Evolutionary conservation across 1,284 basidiomycete species (phyloP), one percentile per base, ranked within the genome.

Genomic region (Paramarasmius palmivorus): DNA sequence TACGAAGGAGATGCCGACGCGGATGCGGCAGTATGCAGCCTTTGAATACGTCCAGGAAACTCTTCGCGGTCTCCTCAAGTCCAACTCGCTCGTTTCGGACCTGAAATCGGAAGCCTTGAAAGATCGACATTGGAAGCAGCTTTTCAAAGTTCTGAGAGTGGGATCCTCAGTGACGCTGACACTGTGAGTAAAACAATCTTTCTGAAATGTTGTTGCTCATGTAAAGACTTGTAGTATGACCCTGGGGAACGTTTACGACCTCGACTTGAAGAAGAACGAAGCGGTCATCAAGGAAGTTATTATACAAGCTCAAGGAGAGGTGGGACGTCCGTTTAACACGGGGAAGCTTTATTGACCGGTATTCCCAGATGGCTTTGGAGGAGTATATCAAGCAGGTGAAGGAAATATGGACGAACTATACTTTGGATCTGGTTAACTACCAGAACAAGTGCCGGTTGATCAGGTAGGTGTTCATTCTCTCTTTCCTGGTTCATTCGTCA

Each of bases 371-470:
- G 92, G 93, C 93, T 10, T 79, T 95, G 19, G 93, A 96, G 67
- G 93, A 95, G 66, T 96, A 94, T 67, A 87, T 96, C 68, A 92
- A 92, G 60, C 91, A 96, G 71, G 95, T 98, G 64, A 94, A 95
- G 69, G 97, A 99, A 72, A 91, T 84, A 1, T 99, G 97, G 97
- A 93, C 92, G 1, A 94, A 83, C 63, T 99, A 98, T 70, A 91
- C 93, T 2, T 82, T 99, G 48, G 97, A 99, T 59, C 78, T 99
- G 46, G 93, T 98, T 63, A 96, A 98, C 68, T 99, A 99, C 67
- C 97, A 99, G 77, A 98, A 96, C 73, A 98, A 96, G 71, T 98
- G 95, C 64, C 87, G 96, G 44, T 81, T 99, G 34, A 98, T 99
- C 63, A 84, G 88, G 90, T 91, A 65, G 26, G 76, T 57, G 56